phyloP scores from a whole-genome alignment of 371 early-diverging fungal species.

The Haplosporangium sp. region DNA sequence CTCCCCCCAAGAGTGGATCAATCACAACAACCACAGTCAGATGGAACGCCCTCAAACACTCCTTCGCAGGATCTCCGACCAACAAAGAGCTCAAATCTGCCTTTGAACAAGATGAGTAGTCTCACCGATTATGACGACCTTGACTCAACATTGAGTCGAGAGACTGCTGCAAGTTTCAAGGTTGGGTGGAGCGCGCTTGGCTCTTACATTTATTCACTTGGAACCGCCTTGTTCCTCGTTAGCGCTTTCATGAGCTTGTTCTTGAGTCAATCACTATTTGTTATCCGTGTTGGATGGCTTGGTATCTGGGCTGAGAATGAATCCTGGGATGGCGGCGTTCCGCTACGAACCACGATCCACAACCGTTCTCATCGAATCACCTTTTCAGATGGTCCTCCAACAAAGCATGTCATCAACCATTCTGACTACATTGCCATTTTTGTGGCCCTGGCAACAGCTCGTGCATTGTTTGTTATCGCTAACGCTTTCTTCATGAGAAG shows the following conservation, averaged over 20 bases:
- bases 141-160: constrained; percentile 51
- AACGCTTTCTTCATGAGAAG: constrained; percentile 46
- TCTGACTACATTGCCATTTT: constrained; percentile 38
- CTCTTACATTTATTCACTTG: constrained; percentile 45
- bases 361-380: neutral
- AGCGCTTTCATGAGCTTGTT: constrained; percentile 42
- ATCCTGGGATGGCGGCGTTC: constrained; percentile 30
- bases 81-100: constrained; percentile 40
- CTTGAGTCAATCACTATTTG: constrained; percentile 45
- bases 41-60: constrained; percentile 3
- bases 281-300: constrained; percentile 48
- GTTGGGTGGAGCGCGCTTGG: constrained; percentile 46
- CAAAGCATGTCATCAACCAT: constrained; percentile 4
- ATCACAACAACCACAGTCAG: constrained; percentile 8
- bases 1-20: constrained; percentile 17
- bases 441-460: constrained; percentile 22
- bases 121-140: constrained; percentile 52
- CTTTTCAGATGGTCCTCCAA: constrained; percentile 4
- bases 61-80: constrained; percentile 27
- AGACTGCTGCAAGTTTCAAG: constrained; percentile 47
- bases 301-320: constrained; percentile 52
- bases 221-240: constrained; percentile 25
- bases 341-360: constrained; percentile 18
- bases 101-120: constrained; percentile 52
- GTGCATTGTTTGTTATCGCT: constrained; percentile 38